Conservation (phyloP, 2,329 filamentous ascomycete species). For the Dothistroma septosporum region DNA sequence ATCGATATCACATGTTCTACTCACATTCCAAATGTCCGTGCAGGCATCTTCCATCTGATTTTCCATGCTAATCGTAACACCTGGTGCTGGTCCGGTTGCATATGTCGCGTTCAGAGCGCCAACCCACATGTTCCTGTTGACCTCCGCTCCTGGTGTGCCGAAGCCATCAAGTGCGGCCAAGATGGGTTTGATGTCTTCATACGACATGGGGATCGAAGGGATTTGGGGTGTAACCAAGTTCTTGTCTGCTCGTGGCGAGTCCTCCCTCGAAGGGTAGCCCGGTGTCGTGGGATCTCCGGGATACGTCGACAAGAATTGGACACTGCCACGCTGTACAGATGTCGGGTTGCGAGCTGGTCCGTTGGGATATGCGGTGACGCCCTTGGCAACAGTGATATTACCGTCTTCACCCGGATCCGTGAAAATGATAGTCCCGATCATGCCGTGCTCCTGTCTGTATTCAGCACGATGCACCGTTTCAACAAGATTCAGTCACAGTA, state of each 20-base stretch:
- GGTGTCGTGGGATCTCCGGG: slow-evolving; percentile 72
- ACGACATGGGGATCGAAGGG: slow-evolving; percentile 83
- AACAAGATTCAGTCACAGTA: background rate
- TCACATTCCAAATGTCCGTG: slow-evolving; percentile 70
- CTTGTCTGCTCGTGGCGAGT: slow-evolving; percentile 65
- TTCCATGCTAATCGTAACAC: slow-evolving; percentile 63
- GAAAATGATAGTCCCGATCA: background rate
- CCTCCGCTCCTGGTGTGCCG: slow-evolving; percentile 55
- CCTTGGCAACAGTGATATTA: slow-evolving; percentile 46
- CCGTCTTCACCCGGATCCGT: background rate
- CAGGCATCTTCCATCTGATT: slow-evolving; percentile 80
- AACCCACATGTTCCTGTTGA: slow-evolving; percentile 58
- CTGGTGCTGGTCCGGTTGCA: slow-evolving; percentile 73
- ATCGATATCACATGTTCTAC: no score
- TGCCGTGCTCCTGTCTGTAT: background rate
- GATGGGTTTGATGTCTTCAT: slow-evolving; percentile 73
- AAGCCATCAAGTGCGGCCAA: slow-evolving; percentile 78
- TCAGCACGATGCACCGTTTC: background rate
- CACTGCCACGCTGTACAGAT: slow-evolving; percentile 45
- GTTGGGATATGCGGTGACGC: slow-evolving; percentile 41
- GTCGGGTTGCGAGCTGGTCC: slow-evolving; percentile 46
- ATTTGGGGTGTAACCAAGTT: slow-evolving; percentile 66
- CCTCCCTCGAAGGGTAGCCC: slow-evolving; percentile 81
- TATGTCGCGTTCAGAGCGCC: slow-evolving; percentile 70
- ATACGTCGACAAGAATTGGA: slow-evolving; percentile 60